Percentiles rank a stretch among this genome's conserved stretches.
These are phyloP conservation scores for Pycnococcus provasolii DNA, from an alignment of 139 green algal genomes.

Conservation along the genomic window DNA sequence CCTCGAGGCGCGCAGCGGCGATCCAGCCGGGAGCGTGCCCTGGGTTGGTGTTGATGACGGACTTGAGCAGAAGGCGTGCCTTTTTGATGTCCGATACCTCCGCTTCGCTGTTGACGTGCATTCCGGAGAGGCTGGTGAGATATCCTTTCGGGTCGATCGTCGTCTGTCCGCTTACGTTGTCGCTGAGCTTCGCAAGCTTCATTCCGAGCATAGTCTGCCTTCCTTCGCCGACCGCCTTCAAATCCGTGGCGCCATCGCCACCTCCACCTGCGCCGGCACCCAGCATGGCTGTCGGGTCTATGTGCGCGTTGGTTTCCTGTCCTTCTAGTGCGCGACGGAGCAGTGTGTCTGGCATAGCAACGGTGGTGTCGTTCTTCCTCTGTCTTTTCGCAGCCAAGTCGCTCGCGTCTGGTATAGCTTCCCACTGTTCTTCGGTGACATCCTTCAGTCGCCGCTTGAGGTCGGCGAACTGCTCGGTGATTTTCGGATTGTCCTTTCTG, in stretches of 20 bases:
- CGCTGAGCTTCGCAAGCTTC: slow-evolving; percentile 87
- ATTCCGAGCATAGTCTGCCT: slow-evolving; percentile 74
- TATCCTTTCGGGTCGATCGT: slow-evolving; percentile 98
- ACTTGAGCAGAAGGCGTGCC: slow-evolving; percentile 87
- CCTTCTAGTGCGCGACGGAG: slow-evolving; percentile 53
- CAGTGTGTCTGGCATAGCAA: slow-evolving; percentile 81
- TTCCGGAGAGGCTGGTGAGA: slow-evolving; percentile 83
- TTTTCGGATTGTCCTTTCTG: slow-evolving; percentile 88
- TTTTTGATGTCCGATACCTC: slow-evolving; percentile 98
- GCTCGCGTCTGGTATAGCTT: slow-evolving; percentile 92
- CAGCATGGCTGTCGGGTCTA: slow-evolving; percentile 18
- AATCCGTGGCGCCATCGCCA: slow-evolving; percentile 47
- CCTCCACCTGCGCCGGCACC: neutral
- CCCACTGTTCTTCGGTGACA: slow-evolving; percentile 66
- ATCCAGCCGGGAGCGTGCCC: slow-evolving; percentile 94
- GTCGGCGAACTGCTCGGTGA: slow-evolving; percentile 94
- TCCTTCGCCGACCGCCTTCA: slow-evolving; percentile 82
- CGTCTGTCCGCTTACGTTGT: slow-evolving; percentile 83
- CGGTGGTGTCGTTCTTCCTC: slow-evolving; percentile 62
- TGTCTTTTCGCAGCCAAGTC: slow-evolving; percentile 91
- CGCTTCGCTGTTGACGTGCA: slow-evolving; percentile 57
- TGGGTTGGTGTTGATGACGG: slow-evolving; percentile 90
- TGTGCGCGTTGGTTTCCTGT: slow-evolving; percentile 37
- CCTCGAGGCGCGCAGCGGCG: slow-evolving; percentile 76
- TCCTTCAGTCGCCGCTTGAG: slow-evolving; percentile 84